phyloP scores from a whole-genome alignment of 179 eudicot species.

The Carnegiea gigantea region DNA sequence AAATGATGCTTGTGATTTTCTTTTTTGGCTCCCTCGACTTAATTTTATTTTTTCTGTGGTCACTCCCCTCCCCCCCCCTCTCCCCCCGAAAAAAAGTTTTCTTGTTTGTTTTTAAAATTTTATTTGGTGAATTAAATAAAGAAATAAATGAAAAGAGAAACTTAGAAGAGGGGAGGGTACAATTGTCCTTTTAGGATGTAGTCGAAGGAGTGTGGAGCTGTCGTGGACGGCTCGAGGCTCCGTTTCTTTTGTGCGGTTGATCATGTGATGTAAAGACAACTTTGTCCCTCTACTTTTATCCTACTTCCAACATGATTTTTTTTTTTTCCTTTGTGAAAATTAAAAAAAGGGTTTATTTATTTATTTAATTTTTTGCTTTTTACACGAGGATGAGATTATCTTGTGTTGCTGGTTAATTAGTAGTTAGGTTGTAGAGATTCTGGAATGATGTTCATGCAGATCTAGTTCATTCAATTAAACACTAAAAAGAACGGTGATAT shows the following conservation, averaged over 20 bases:
- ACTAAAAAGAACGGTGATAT: neutral
- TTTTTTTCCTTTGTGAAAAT: neutral
- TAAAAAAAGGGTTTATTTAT: too few relatives aligned
- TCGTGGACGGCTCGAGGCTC: slow-evolving; percentile 22
- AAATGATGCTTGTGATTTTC: neutral
- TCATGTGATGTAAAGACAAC: slow-evolving; percentile 23
- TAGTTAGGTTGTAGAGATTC: neutral
- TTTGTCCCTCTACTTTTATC: slow-evolving; percentile 22
- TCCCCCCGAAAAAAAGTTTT: too few relatives aligned
- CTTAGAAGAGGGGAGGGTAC: slow-evolving; percentile 21
- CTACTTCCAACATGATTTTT: neutral
- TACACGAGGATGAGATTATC: neutral
- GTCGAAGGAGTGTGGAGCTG: slow-evolving; percentile 19
- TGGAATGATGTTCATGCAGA: slow-evolving; percentile 21
- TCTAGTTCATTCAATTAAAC: neutral
- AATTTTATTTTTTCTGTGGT: neutral
- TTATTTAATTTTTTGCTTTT: too few relatives aligned
- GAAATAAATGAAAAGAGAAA: neutral
- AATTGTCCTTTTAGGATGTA: slow-evolving; percentile 27
- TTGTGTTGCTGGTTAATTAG: neutral
- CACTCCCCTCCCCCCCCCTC: too few relatives aligned
- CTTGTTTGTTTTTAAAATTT: neutral
- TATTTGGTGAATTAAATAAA: neutral
- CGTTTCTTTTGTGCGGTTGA: slow-evolving; percentile 32
- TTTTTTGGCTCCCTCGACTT: neutral